These are phyloP conservation scores for Tuber melanosporum DNA, from an alignment of 495 filamentous ascomycete species.

Conservation along the genomic window DNA sequence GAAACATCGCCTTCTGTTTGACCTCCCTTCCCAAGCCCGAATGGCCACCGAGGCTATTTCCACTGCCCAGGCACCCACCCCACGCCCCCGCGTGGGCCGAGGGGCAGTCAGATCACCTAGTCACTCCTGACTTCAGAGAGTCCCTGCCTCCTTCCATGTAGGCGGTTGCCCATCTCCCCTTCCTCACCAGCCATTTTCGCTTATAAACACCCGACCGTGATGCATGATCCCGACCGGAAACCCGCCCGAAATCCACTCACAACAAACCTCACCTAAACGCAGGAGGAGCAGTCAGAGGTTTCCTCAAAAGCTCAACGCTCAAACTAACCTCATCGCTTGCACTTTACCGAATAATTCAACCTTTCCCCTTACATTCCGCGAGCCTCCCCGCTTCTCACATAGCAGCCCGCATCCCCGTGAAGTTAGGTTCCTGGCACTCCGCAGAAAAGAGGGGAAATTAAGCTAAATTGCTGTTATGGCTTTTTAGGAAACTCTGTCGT, in stretches of 20 bases:
- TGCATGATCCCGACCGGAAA: neutral
- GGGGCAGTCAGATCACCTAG: neutral
- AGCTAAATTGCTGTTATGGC: neutral
- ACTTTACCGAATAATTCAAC: neutral
- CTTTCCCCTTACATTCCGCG: neutral
- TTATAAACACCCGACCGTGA: neutral
- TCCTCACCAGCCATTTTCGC: neutral
- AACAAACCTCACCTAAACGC: neutral
- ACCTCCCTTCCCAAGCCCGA: neutral
- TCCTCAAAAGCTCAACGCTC: neutral
- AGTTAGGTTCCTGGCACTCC: neutral
- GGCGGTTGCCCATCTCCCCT: neutral
- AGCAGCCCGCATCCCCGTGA: neutral
- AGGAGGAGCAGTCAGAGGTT: neutral
- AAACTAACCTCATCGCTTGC: neutral
- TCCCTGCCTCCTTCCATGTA: neutral
- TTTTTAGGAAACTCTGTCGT: neutral
- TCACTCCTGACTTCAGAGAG: neutral
- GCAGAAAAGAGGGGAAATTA: neutral
- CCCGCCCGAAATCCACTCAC: neutral
- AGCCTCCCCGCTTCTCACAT: neutral
- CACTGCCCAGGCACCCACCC: neutral
- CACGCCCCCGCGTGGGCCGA: neutral
- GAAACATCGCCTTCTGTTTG: neutral
- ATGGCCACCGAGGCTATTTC: neutral